A percentile compares a stretch with the other conserved stretches of the same genome.
Evolutionary conservation across 129 eudicot genomes (phyloP).

Genomic region (Ambrosia trifida): DNA sequence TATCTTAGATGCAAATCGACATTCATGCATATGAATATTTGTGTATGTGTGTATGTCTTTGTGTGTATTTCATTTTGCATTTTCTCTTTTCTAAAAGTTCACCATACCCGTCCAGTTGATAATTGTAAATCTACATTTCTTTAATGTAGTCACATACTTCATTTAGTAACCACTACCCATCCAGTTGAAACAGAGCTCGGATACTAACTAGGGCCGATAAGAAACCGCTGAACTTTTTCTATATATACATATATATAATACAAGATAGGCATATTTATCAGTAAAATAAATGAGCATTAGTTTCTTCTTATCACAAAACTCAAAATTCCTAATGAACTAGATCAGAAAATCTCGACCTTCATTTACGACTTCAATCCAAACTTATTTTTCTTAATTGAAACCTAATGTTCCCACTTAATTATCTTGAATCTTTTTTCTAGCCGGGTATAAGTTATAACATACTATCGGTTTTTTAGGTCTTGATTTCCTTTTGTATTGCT

Average conservation of each 20-base stretch:
- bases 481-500: background rate
- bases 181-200: background rate
- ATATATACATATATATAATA: too few relatives aligned
- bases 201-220: background rate
- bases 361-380: background rate
- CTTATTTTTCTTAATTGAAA: background rate
- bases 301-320: background rate
- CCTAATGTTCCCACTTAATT: conserved; percentile 7
- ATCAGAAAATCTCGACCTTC: background rate
- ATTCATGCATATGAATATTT: conserved; percentile 5
- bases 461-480: background rate
- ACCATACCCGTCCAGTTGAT: background rate
- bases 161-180: background rate
- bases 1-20: conserved; percentile 7
- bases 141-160: background rate
- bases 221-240: background rate
- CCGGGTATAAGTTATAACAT: background rate
- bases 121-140: background rate
- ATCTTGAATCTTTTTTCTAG: background rate
- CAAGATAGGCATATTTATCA: background rate
- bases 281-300: background rate
- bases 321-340: background rate
- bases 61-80: background rate
- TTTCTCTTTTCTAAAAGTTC: conserved; percentile 3
- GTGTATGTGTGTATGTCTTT: background rate